Base-by-base conservation (phyloP, 2,329 filamentous ascomycete genomes). In the Aspergillus sp. region DNA sequence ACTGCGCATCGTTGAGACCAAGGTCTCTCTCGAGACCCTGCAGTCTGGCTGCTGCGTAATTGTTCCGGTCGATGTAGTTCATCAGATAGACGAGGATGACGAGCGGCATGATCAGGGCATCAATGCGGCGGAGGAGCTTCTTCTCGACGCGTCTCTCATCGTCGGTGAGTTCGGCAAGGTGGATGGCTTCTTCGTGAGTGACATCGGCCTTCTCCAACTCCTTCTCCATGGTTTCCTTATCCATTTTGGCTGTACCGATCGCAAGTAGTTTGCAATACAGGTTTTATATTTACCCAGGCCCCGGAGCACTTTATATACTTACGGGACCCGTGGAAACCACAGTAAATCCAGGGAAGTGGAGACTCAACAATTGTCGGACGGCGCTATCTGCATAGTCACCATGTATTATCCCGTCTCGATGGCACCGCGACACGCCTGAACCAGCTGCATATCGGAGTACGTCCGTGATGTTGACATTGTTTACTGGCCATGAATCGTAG, bases 61-160 rank as follows among this genome's bases (percentile, higher is more conserved):
- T 59, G 17, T 56, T 70, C 67, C 69, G 63, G 50, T 73, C 70
- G 43, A 72, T 71, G 43, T 72, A 73, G 55, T 72, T 73, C 67
- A 73, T 70, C 27, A 72, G 56, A 49, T 72, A 72, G 7, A 71
- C 64, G 9, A 66, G 52, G 49, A 73, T 67, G 9, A 73, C 62
- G 43, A 70, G 51, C 7, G 69, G 70, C 65, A 72, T 70, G 33
- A 71, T 64, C 20, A 65, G 44, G 19, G 49, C 25, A 46, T 73
- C 70, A 43, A 73, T 70, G 27, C 62, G 64, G 4, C 59, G 54
- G 3, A 63, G 60, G 41, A 73, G 59, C 48, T 68, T 65, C 52
- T 62, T 67, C 58, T 73, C 67, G 4, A 67, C 44, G 1, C 50
- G 50, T 39, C 59, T 61, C 51, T 72, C 67, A 46, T 69, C 65